Percentiles rank a stretch among this genome's conserved stretches.
phyloP scores from a whole-genome alignment of 257 asterid genomes.

The Solanum ossicruentum region DNA sequence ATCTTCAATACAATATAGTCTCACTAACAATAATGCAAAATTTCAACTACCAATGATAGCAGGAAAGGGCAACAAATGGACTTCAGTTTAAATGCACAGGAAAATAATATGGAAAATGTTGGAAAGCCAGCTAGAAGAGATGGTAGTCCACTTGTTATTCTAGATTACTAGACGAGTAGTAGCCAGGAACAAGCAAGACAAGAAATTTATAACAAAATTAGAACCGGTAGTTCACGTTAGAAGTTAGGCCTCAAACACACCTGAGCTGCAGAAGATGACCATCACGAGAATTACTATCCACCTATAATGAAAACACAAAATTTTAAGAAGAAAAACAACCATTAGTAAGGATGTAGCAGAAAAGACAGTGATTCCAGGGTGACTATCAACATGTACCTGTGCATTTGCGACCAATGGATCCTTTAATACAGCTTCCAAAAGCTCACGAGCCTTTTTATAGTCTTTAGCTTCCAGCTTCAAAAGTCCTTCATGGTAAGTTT shows the following conservation, averaged over 20 bases:
- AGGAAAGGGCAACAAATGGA: background rate
- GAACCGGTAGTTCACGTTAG: background rate
- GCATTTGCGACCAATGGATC: conserved; percentile 76
- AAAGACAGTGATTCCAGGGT: background rate
- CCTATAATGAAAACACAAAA: conserved; percentile 30
- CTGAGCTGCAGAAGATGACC: conserved; percentile 96
- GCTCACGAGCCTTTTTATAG: conserved; percentile 71
- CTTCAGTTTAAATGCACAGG: background rate
- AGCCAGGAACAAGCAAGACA: background rate
- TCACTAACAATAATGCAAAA: background rate
- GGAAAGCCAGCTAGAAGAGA: background rate
- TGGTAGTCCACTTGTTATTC: background rate
- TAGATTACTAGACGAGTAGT: background rate
- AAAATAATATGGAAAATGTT: background rate
- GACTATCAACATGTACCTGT: conserved; percentile 39
- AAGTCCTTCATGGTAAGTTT: conserved; percentile 88
- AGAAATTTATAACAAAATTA: background rate
- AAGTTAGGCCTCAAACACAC: conserved; percentile 21
- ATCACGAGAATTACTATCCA: conserved; percentile 54
- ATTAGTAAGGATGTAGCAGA: background rate
- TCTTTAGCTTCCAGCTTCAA: conserved; percentile 74
- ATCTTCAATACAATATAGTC: background rate
- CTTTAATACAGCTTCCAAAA: conserved; percentile 64
- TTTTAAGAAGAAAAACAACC: background rate
- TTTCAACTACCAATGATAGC: background rate